phyloP scores from a whole-genome alignment of 306 rosid species.

The Corylus heterophylla region DNA sequence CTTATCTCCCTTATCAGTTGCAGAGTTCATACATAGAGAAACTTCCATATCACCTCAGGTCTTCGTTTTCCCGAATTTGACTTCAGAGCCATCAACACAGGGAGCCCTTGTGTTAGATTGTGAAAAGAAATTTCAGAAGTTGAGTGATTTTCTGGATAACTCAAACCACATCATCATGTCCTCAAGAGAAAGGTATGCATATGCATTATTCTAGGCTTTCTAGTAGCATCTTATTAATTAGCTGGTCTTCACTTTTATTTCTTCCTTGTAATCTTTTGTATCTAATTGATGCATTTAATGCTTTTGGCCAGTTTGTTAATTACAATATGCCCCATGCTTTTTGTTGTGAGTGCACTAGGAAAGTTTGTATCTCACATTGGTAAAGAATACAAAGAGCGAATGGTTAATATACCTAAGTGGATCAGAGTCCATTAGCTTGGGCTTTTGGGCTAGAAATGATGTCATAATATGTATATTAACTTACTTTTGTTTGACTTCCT shows the following conservation, averaged over 20 bases:
- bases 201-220: not conserved
- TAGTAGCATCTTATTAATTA: not conserved
- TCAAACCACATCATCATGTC: constrained; percentile 58
- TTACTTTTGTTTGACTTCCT: no score
- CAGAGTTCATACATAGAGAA: constrained; percentile 49
- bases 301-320: not conserved
- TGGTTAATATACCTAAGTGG: no score
- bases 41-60: constrained; percentile 50
- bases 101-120: constrained; percentile 53
- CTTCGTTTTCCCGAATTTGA: constrained; percentile 46
- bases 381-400: no score
- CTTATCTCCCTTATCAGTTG: constrained; percentile 39
- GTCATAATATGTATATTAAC: no score
- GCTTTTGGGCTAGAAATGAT: no score
- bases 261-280: not conserved
- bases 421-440: no score
- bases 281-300: not conserved
- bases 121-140: constrained; percentile 36
- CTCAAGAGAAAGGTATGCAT: constrained; percentile 63
- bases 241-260: not conserved
- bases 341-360: no score
- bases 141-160: constrained; percentile 52
- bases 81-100: constrained; percentile 41
- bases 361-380: no score
- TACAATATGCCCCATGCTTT: not conserved